These are phyloP conservation scores for Suillus plorans DNA, from an alignment of 768 basidiomycete genomes.

Conservation along the genomic window DNA sequence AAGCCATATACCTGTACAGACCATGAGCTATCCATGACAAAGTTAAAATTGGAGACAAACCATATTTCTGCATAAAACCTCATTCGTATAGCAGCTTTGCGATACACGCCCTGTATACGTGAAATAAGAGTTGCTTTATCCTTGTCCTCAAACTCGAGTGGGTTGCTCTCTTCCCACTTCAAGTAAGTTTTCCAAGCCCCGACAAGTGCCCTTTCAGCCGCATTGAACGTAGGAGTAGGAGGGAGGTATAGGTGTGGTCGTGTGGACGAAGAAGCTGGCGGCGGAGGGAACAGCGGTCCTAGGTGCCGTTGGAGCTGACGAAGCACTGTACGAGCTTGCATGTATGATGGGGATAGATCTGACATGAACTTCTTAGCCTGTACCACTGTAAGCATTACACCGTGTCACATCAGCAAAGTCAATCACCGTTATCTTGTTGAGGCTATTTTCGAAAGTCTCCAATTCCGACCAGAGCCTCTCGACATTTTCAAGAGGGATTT, in stretches of 20 bases:
- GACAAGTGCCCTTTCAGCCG: constrained; percentile 71
- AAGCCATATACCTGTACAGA: constrained; percentile 80
- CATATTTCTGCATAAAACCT: constrained; percentile 95
- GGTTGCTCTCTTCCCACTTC: constrained; percentile 95
- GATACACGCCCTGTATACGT: constrained; percentile 79
- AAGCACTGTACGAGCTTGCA: constrained; percentile 90
- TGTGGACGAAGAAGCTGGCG: constrained; percentile 41
- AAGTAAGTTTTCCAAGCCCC: constrained; percentile 89
- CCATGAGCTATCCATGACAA: constrained; percentile 11
- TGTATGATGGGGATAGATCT: constrained; percentile 89
- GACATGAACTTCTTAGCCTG: constrained; percentile 95
- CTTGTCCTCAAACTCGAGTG: constrained; percentile 86
- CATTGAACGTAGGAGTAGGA: constrained; percentile 68
- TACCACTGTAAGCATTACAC: constrained; percentile 12
- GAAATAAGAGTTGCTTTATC: constrained; percentile 65
- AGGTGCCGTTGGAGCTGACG: constrained; percentile 77
- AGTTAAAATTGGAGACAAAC: constrained; percentile 39
- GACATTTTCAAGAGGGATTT: constrained; percentile 91
- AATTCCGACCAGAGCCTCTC: constrained; percentile 93
- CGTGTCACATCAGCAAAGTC: not conserved
- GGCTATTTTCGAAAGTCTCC: constrained; percentile 83
- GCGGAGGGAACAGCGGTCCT: constrained; percentile 56
- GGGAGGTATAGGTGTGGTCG: constrained; percentile 59
- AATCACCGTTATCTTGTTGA: constrained; percentile 83
- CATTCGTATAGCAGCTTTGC: constrained; percentile 89